Percentiles rank a stretch among this genome's conserved stretches.
phyloP scores from a whole-genome alignment of 164 flowering plant species.

The Buxus sempervirens region DNA sequence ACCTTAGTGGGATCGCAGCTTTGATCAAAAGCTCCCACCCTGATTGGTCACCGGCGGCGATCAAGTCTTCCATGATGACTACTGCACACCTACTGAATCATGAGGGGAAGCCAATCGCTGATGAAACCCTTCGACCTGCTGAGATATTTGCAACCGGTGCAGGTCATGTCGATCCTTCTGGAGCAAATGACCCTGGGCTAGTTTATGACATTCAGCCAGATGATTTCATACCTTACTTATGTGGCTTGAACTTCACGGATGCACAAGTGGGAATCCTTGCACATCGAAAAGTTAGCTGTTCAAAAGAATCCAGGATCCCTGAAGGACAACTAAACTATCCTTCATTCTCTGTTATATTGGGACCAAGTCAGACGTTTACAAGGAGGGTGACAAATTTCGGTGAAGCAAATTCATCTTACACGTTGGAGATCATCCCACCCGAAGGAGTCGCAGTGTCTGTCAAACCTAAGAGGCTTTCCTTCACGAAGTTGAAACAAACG shows the following conservation, averaged over 20 bases:
- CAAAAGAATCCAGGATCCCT: constrained; percentile 11
- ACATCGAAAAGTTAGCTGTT: constrained; percentile 23
- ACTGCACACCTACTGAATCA: constrained; percentile 35
- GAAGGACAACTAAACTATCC: constrained; percentile 53
- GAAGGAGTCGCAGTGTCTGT: constrained; percentile 29
- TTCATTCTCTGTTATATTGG: constrained; percentile 34
- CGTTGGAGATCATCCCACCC: constrained; percentile 18
- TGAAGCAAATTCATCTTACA: constrained; percentile 26
- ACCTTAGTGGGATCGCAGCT: constrained; percentile 56
- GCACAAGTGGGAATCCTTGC: constrained; percentile 23
- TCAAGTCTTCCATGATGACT: too few species aligned
- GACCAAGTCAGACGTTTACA: constrained; percentile 18
- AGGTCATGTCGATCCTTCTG: constrained; percentile 53
- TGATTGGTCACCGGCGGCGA: too few species aligned
- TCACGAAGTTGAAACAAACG: constrained; percentile 30
- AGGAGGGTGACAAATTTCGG: constrained; percentile 49
- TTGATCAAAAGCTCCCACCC: constrained; percentile 50
- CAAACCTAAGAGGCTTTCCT: constrained; percentile 24
- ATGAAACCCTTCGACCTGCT: constrained; percentile 28
- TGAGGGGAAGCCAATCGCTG: constrained; percentile 26
- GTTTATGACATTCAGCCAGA: too few species aligned
- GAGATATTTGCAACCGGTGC: constrained; percentile 43
- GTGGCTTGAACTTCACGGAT: constrained; percentile 42
- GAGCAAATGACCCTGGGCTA: constrained; percentile 49
- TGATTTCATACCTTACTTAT: constrained; percentile 47